A percentile compares a stretch with the other conserved stretches of the same genome.
Conservation (phyloP, 129 eudicot species). For the Cynara cardunculus region DNA sequence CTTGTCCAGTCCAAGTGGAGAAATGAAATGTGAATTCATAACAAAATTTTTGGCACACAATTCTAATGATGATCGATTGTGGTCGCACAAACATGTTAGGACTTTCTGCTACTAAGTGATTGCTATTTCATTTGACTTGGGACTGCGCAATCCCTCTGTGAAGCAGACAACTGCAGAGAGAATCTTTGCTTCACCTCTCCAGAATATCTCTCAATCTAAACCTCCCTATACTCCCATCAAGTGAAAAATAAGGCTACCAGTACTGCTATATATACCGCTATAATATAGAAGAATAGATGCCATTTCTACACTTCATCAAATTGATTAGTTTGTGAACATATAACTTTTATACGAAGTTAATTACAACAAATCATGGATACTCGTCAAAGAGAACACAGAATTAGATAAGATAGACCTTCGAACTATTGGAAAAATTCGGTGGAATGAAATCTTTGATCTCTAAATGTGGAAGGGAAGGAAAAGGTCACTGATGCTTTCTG, state of each 20-base stretch:
- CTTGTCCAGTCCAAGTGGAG: slow-evolving; percentile 12
- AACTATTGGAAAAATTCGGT: too few relatives aligned
- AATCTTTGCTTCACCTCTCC: background rate
- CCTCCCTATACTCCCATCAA: background rate
- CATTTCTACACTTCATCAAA: background rate
- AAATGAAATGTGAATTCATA: background rate
- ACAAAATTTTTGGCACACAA: background rate
- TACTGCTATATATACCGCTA: background rate
- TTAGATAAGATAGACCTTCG: too few relatives aligned
- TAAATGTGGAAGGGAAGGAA: too few relatives aligned
- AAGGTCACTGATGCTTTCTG: too few relatives aligned
- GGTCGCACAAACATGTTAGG: background rate
- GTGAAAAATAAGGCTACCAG: background rate
- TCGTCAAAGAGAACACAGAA: too few relatives aligned
- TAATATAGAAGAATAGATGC: too few relatives aligned
- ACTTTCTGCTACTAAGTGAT: background rate
- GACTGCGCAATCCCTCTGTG: background rate
- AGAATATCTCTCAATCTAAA: background rate
- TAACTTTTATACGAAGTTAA: too few relatives aligned
- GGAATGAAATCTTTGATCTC: too few relatives aligned
- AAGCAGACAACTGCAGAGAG: too few relatives aligned
- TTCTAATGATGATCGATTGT: background rate
- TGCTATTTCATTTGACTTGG: background rate
- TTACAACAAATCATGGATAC: too few relatives aligned
- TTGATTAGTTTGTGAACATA: background rate